Evolutionary conservation across 495 filamentous ascomycete genomes (phyloP).

Genomic region (Massariosphaeria phaeospora): DNA sequence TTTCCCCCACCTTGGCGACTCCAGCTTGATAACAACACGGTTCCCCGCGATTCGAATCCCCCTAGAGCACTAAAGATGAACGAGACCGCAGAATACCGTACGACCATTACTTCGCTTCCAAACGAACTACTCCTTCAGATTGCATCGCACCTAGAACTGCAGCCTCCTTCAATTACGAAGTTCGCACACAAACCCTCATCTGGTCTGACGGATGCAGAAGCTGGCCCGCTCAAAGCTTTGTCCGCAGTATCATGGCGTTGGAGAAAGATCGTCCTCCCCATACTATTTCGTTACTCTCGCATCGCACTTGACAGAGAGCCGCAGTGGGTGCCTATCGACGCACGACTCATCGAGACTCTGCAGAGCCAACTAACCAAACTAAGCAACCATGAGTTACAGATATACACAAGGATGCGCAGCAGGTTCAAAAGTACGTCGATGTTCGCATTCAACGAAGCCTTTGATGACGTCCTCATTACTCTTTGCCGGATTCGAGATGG

Average conservation of each 20-base stretch:
- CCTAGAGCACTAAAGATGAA: too few relatives aligned
- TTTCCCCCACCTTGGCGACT: too few relatives aligned
- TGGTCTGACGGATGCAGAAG: constrained; percentile 8
- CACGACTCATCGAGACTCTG: constrained; percentile 23
- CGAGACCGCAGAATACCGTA: background rate
- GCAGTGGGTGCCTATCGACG: constrained; percentile 31
- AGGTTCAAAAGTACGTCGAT: constrained; percentile 23
- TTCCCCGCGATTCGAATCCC: too few relatives aligned
- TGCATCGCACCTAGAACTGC: constrained; percentile 13
- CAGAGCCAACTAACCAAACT: constrained; percentile 17
- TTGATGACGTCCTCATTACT: constrained; percentile 24
- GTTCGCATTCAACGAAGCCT: constrained; percentile 19
- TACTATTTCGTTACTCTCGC: constrained; percentile 23
- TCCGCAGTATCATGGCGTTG: constrained; percentile 22
- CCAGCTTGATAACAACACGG: too few relatives aligned
- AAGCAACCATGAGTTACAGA: constrained; percentile 23
- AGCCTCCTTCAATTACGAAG: constrained; percentile 21
- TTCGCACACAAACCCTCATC: constrained; percentile 27
- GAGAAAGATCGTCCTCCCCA: constrained; percentile 24
- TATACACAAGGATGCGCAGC: constrained; percentile 26
- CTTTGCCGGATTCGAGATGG: constrained; percentile 20
- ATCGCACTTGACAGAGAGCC: constrained; percentile 15
- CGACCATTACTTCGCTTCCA: constrained; percentile 21
- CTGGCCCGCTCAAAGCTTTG: constrained; percentile 19
- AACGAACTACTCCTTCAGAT: constrained; percentile 32